Evolutionary conservation across 2,329 filamentous ascomycete genomes (phyloP), one percentile per base, ranked within the genome.

Genomic region (Penicillium sp.): DNA sequence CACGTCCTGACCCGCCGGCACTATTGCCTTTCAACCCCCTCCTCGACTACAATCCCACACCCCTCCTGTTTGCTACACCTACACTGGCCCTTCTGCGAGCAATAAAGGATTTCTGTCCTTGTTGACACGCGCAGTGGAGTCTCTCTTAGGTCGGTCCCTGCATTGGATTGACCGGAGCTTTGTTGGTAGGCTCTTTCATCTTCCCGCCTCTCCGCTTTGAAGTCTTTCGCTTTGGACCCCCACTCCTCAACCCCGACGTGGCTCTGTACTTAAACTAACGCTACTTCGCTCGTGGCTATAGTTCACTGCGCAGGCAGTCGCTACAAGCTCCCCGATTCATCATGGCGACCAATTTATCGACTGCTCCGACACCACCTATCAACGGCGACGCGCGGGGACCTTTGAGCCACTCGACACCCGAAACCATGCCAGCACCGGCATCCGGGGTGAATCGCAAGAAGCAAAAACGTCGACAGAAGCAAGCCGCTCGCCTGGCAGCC

Each of bases 401-500:
- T 42, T 58, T 54, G 49, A 54, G 48, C 46, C 52, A 53, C 40
- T 51, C 55, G 42, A 44, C 53, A n/a, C 48, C 42, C 27, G 51
- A 30, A 45, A 50, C 38, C 13, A 54, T 53, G 45, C 46, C 51
- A 22, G 51, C 46, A 52, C 35, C 57, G 33, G 39, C 44, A 20
- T 47, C 58, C 4, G 45, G 46, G 8, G 87, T 92, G 46, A 96
- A 96, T 74, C 85, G 89, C 68, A 96, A 96, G 80, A 97, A 96
- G 79, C 89, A 94, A 72, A 96, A 96, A 79, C 85, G 92, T 62
- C 84, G 92, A 60, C 87, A 89, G 68, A 96, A 96, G 71, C 79
- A 83, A 74, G 88, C 88, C 30, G 88, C 89, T 28, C 87, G 86
- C 54, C 83, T 87, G 67, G 82, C 82, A 27, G 83, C 80, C 40